These are phyloP conservation scores for Umbelopsis sp. DNA, from an alignment of 192 early-diverging fungal genomes.

Conservation along the genomic window DNA sequence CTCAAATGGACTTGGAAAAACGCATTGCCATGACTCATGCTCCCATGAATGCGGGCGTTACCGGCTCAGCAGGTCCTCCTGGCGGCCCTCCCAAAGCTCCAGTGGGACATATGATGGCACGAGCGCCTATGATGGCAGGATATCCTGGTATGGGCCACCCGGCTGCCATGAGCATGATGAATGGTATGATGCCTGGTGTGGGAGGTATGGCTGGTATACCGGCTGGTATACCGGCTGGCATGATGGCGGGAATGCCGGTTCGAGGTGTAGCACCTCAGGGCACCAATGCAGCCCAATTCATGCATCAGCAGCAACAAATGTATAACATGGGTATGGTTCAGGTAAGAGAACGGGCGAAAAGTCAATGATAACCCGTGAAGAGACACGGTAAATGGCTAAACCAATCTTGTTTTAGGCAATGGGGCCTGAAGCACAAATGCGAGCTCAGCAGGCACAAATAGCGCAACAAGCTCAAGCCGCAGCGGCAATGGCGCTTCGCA, in stretches of 20 bases:
- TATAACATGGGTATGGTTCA: slow-evolving; percentile 7
- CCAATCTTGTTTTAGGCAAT: neutral
- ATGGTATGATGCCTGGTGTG: slow-evolving; percentile 12
- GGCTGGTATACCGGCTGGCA: neutral
- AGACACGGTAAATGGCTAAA: neutral
- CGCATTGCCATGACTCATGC: slow-evolving; percentile 3
- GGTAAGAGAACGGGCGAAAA: neutral
- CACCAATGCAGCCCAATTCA: neutral
- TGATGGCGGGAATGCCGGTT: slow-evolving; percentile 5
- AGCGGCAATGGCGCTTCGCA: slow-evolving; percentile 7
- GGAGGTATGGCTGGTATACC: slow-evolving; percentile 6
- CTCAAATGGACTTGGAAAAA: slow-evolving; percentile 9
- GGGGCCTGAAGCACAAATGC: neutral
- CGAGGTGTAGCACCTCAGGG: neutral
- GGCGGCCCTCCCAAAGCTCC: neutral
- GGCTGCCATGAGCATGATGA: neutral
- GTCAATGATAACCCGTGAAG: neutral
- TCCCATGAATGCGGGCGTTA: slow-evolving; percentile 6
- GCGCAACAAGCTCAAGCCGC: neutral
- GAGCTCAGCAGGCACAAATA: slow-evolving; percentile 11
- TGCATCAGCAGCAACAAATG: slow-evolving; percentile 11
- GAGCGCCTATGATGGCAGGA: slow-evolving; percentile 2
- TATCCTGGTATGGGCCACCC: slow-evolving; percentile 5
- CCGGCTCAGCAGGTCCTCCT: neutral
- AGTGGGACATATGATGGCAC: slow-evolving; percentile 2